Evolutionary conservation across 805 yeast genomes (phyloP).

Genomic region (Blastobotrys americana): DNA sequence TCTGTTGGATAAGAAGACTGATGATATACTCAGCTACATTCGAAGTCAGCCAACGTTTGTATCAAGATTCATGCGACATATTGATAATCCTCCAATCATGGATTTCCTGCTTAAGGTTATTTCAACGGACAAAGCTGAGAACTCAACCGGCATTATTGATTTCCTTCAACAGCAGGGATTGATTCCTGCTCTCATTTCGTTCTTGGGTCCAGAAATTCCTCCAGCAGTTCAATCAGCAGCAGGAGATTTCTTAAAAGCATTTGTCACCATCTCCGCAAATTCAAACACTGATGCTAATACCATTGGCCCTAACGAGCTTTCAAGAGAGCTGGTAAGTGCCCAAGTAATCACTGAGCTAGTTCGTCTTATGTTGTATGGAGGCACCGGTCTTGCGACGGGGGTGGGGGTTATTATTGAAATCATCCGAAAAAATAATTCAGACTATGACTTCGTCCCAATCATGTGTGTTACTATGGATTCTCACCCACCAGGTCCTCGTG

Average conservation of each 20-base stretch:
- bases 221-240: slow-evolving; percentile 85
- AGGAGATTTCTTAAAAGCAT: slow-evolving; percentile 90
- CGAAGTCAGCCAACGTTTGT: slow-evolving; percentile 63
- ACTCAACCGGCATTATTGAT: slow-evolving; percentile 80
- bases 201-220: slow-evolving; percentile 58
- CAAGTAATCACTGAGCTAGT: slow-evolving; percentile 61
- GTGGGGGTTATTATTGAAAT: slow-evolving; percentile 93
- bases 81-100: slow-evolving; percentile 91
- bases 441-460: slow-evolving; percentile 86
- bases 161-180: slow-evolving; percentile 64
- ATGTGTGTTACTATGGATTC: slow-evolving; percentile 72
- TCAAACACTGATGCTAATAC: slow-evolving; percentile 84
- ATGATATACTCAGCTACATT: slow-evolving; percentile 65
- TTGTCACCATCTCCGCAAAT: slow-evolving; percentile 89
- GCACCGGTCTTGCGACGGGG: slow-evolving; percentile 85
- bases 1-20: slow-evolving; percentile 79
- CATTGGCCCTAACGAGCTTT: slow-evolving; percentile 91
- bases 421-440: slow-evolving; percentile 91
- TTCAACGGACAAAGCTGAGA: slow-evolving; percentile 86
- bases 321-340: slow-evolving; percentile 81
- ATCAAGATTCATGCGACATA: slow-evolving; percentile 71
- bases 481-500: slow-evolving; percentile 88
- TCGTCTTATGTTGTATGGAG: slow-evolving; percentile 63
- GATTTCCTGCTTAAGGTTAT: slow-evolving; percentile 84
- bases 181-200: slow-evolving; percentile 63